phyloP scores from a whole-genome alignment of 768 basidiomycete species.

The Crucibulum laeve region DNA sequence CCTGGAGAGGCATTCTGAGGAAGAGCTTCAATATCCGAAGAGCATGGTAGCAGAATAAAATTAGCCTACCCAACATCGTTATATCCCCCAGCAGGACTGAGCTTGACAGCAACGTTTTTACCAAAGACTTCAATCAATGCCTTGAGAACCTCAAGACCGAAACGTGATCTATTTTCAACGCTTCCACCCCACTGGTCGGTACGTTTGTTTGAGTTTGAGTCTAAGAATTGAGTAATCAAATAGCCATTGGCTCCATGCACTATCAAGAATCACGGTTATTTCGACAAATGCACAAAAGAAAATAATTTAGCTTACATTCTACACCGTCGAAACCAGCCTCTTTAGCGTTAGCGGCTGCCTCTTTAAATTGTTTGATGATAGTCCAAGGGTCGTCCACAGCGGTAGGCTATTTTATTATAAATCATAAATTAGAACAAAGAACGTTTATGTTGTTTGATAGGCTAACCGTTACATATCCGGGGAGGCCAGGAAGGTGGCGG shows the following conservation, averaged over 20 bases:
- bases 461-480: conserved; percentile 36
- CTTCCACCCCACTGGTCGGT: conserved; percentile 37
- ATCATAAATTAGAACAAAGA: not conserved
- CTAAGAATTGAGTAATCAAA: conserved; percentile 46
- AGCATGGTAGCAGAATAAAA: not conserved
- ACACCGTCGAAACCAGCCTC: conserved; percentile 54
- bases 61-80: conserved; percentile 38
- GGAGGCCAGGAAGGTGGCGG: conserved; percentile 28
- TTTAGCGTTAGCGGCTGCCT: conserved; percentile 44
- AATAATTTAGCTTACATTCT: conserved; percentile 29
- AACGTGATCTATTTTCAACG: conserved; percentile 51
- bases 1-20: conserved; percentile 36
- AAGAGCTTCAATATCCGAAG: not conserved
- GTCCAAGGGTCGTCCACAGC: conserved; percentile 35
- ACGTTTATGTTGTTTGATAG: not conserved
- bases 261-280: conserved; percentile 8
- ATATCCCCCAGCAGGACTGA: conserved; percentile 39
- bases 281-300: not conserved
- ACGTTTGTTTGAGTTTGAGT: conserved; percentile 34
- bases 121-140: conserved; percentile 37
- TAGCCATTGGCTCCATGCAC: conserved; percentile 44
- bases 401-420: conserved; percentile 25
- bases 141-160: conserved; percentile 48
- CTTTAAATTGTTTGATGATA: conserved; percentile 32
- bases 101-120: conserved; percentile 37